Evolutionary conservation across 208 protist genomes (phyloP).

Genomic region (Crithidia mellificae): DNA sequence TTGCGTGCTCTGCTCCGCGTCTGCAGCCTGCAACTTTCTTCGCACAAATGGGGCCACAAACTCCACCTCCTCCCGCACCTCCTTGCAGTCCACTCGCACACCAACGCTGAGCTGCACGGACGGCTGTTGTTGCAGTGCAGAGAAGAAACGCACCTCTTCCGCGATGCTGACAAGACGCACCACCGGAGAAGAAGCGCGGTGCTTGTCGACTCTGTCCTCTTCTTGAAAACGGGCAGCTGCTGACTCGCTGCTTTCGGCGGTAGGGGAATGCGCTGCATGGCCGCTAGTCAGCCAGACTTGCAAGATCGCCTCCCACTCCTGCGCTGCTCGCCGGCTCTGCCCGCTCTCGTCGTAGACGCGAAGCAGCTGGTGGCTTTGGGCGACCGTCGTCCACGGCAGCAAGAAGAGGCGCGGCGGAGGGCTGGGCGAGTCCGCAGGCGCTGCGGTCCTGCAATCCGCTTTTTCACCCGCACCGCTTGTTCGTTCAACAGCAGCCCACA

Average conservation of each 20-base stretch:
- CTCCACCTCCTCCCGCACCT: conserved; percentile 21
- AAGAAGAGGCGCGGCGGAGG: conserved; percentile 35
- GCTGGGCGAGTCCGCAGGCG: no score
- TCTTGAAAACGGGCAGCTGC: no score
- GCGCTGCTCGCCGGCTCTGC: conserved; percentile 43
- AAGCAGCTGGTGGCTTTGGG: conserved; percentile 55
- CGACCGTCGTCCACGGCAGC: conserved; percentile 78
- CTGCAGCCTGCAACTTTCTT: background rate
- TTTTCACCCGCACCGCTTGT: background rate
- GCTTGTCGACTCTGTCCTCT: background rate
- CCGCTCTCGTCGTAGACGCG: conserved; percentile 88
- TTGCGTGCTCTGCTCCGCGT: background rate
- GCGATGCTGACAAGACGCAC: conserved; percentile 52
- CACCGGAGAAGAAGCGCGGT: conserved; percentile 5
- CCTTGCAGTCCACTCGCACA: conserved; percentile 23
- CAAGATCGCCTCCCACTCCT: conserved; percentile 46
- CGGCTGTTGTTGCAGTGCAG: conserved; percentile 9
- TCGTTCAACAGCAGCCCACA: conserved; percentile 29
- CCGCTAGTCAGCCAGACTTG: conserved; percentile 30
- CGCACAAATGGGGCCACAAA: conserved; percentile 17
- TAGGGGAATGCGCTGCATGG: background rate
- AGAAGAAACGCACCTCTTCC: conserved; percentile 62
- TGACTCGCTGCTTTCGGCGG: background rate
- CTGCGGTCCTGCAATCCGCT: background rate
- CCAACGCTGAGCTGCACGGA: conserved; percentile 10